Evolutionary conservation across 1,139 yeast species (phyloP), one percentile per base, ranked within the genome.

Genomic region (Magnusiomyces suaveolens): DNA sequence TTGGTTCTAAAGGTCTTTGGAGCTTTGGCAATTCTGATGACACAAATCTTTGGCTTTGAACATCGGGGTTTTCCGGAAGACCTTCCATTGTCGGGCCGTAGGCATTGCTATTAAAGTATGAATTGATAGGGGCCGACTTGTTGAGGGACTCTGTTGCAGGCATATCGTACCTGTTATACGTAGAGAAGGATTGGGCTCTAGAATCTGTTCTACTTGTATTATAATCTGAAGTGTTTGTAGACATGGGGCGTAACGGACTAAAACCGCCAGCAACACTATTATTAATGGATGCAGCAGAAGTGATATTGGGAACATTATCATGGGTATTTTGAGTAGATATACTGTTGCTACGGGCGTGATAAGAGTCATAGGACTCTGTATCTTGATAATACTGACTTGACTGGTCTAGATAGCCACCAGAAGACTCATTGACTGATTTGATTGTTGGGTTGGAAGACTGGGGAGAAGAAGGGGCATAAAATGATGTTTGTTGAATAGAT

Each of bases 1-100:
- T 66, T 2, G 77, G 76, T 33, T 72, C 74, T 38, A 73, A 58
- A 1, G 75, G 75, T 49, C 62, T 60, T 57, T 71, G 75, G 33
- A 72, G 61, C 20, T 67, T 62, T 23, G 38, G 51, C 8, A 39
- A 39, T 21, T 49, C 46, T 21, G 21, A 18, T 2, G 50, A 43
- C 16, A 16, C 43, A 12, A 10, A 16, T 20, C 4, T n/a, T n/a
- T 41, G 44, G 3, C 3, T n/a, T 21, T 41, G 44, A 16, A 41
- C 4, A 41, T 24, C 25, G 6, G 23, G 6, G 25, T 41, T 18
- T 41, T 41, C 44, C 18, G 44, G 44, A 41, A 41, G 25, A 8
- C 25, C 25, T 41, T 21, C 25, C 44, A 41, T 41, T 21, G 44
- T 4, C 4, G 44, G 25, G 4, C 25, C 25, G n/a, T 20, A 41